phyloP scores from a whole-genome alignment of 805 yeast genomes.

The Ogataea haglerorum region DNA sequence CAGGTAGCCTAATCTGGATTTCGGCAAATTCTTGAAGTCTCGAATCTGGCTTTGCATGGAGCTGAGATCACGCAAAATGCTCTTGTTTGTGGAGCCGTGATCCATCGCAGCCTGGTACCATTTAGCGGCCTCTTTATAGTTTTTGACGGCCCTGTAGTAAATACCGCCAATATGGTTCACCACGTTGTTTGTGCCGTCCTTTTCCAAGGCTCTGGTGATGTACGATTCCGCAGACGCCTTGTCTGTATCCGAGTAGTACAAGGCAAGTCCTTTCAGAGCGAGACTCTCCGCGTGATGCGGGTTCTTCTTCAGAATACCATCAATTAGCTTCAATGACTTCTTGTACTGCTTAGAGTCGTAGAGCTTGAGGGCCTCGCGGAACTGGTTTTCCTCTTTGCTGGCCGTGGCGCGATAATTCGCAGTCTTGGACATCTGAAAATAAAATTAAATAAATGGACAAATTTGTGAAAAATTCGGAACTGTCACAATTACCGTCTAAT shows the following conservation, averaged over 20 bases:
- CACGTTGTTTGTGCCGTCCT: constrained; percentile 60
- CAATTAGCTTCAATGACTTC: constrained; percentile 75
- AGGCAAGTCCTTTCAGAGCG: constrained; percentile 77
- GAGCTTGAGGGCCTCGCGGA: constrained; percentile 75
- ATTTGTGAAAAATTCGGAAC: too few species aligned
- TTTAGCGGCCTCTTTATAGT: constrained; percentile 73
- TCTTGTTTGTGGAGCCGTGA: constrained; percentile 74
- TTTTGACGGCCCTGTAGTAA: constrained; percentile 64
- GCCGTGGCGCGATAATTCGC: constrained; percentile 8
- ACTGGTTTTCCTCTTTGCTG: constrained; percentile 66
- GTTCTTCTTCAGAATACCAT: constrained; percentile 70
- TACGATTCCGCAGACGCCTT: constrained; percentile 60
- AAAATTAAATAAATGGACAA: not conserved
- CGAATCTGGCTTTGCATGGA: constrained; percentile 76
- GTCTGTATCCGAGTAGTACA: constrained; percentile 51
- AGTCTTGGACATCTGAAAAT: constrained; percentile 1
- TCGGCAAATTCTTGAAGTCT: constrained; percentile 60
- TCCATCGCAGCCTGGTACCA: constrained; percentile 73
- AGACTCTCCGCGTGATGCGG: constrained; percentile 74
- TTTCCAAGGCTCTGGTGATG: constrained; percentile 57
- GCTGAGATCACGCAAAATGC: constrained; percentile 78
- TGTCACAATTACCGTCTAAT: too few species aligned
- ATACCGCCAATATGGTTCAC: constrained; percentile 86
- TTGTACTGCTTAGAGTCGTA: constrained; percentile 87
- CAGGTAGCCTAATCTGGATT: constrained; percentile 64